Evolutionary conservation across 495 filamentous ascomycete genomes (phyloP), one percentile per base, ranked within the genome.

Genomic region (Corynascus novoguineensis): DNA sequence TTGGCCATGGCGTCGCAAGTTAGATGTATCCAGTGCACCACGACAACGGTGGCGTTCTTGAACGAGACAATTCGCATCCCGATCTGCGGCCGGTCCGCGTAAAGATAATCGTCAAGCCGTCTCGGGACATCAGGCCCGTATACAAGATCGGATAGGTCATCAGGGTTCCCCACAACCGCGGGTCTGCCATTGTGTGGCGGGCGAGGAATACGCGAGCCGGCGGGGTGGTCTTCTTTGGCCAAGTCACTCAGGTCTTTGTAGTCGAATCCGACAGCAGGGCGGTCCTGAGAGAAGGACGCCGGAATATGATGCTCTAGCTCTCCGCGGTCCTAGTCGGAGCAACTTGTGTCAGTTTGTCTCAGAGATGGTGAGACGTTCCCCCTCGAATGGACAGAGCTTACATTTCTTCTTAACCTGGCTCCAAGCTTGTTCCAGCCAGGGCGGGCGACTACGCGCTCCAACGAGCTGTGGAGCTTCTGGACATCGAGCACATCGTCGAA

Each of bases 261-360:
- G 19, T 63, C 60, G 57, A 65, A 77, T 24, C 48, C 61, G 42
- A 76, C 60, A 1, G 61, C 69, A 1, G 71, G 74, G 1, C 71
- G 63, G 5, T 66, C 53, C 5, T 57, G 29, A 6, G 60, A 61
- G 61, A 76, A 79, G 19, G 60, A 9, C 5, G 37, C 35, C 0
- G 76, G 76, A 21, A 79, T 69, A 58, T 79, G 76, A 50, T 74
- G 74, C 53, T 76, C 75, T 1, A 75, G 62, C 21, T 66, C 64
- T 15, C 47, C 47, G 29, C 10, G 29, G 29, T 31, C 29, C 29
- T 31, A 31, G 29, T 31, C 10, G 29, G 29, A 31, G 29, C 29
- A 31, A 31, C 29, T 10, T 10, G 29, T 31, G 29, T 31, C 29
- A 31, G 29, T 31, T 31, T 31, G 10, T 31, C 29, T 31, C 29